Evolutionary conservation across 176 grass and related monocot genomes (phyloP).

Genomic region (Bolboschoenus planiculmis): DNA sequence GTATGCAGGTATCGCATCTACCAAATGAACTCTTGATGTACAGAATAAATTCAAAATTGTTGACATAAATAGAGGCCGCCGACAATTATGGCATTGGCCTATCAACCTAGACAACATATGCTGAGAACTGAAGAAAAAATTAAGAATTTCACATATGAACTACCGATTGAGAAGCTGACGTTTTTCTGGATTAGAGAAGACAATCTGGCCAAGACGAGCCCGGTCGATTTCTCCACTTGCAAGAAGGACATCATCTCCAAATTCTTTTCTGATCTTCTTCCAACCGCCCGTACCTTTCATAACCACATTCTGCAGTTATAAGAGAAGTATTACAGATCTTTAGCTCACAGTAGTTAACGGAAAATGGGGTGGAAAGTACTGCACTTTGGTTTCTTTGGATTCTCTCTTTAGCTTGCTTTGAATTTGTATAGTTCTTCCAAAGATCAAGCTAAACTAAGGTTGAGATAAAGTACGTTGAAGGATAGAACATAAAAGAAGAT

Average conservation of each 20-base stretch:
- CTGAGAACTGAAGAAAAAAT: background rate
- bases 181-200: conserved; percentile 68
- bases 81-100: background rate
- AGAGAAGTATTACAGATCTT: background rate
- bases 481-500: background rate
- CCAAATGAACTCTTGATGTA: background rate
- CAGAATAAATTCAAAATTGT: background rate
- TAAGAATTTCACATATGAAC: background rate
- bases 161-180: conserved; percentile 73
- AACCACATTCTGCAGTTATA: conserved; percentile 64
- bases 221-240: conserved; percentile 86
- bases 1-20: background rate
- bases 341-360: background rate
- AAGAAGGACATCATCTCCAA: conserved; percentile 68
- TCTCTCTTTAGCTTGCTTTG: background rate
- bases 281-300: conserved; percentile 66
- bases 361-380: background rate
- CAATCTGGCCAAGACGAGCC: conserved; percentile 67
- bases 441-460: background rate
- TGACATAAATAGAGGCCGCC: background rate
- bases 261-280: conserved; percentile 82
- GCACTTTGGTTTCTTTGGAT: background rate
- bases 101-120: background rate
- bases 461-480: background rate
- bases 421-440: background rate